Base-by-base conservation (phyloP, 1,284 basidiomycete species). In the Peniophora sp. region DNA sequence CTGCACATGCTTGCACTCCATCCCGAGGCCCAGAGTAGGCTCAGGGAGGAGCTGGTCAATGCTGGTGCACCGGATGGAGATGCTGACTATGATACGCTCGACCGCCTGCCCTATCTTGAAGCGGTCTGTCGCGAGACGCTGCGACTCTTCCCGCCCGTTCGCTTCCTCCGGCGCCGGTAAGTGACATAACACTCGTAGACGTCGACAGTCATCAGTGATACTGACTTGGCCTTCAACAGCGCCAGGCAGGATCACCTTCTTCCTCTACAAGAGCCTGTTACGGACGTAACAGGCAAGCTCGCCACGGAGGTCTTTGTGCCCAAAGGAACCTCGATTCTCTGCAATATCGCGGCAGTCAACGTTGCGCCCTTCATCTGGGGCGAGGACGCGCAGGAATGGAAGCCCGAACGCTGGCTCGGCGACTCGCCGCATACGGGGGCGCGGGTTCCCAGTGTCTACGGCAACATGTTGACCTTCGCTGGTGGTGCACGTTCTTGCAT, bases 111-210 rank as follows among this genome's bases (percentile, higher is more conserved):
- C 1, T 69, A 65, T 58, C 62, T 78, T 1, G 74, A 78, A 53
- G 71, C 73, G 1, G 68, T 76, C 2, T 60, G 73, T 6, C 72
- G 72, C 48, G 75, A 78, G 55, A 75, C 73, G 3, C 57, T 77
- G 48, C 60, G 74, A 49, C 51, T 76, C 12, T 69, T 71, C 54
- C 71, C 73, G 11, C 71, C 72, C 8, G 69, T 72, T 14, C 69
- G 71, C 11, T 72, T 73, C 51, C 69, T 75, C n/a, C 63, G 68
- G 10, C 62, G 73, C 52, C 67, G 64, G 72, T 73, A 57, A 58
- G 71, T 61, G 43, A 20, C 14, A 16, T 39, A 23, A 16, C 14
- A 9, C 23, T 14, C 39, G 19, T 14, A 10, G 24, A 41, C 9
- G 10, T 45, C 10, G 8, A 20, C 12, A 6, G 9, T n/a, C 44